Evolutionary conservation across 2,329 filamentous ascomycete genomes (phyloP), one percentile per base, ranked within the genome.

Genomic region (Scedosporium aurantiacum): DNA sequence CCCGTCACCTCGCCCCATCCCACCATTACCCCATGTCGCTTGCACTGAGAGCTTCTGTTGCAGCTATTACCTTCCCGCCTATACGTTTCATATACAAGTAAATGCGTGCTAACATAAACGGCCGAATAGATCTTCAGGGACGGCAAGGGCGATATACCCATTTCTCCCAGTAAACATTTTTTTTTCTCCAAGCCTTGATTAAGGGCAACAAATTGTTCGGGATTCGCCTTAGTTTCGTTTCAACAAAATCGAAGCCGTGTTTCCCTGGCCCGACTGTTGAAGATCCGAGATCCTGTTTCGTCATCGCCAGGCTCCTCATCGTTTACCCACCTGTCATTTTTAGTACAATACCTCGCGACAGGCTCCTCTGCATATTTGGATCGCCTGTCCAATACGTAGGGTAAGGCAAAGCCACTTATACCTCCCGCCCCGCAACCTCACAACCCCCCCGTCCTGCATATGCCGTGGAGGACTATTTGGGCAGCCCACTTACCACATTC

Each of bases 391-490:
- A 28, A 27, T 18, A n/a, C 43, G 8, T 52, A 60, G 18, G 25
- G 28, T 50, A 54, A 60, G 58, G 68, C 73, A 70, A 69, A 75
- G 73, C 67, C 67, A 70, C 65, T 62, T 62, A 58, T 63, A 64
- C 62, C 61, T 60, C 25, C 63, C 69, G 67, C 70, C 73, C 74
- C 70, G 71, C 74, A 73, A 73, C 71, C 70, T 66, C 74, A 68
- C 77, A 77, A 54, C 45, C 45, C 37, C 58, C 78, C 79, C 78
- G 77, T 77, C 78, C 75, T 80, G 81, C 82, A 84, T 82, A 80
- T 81, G 79, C 78, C 76, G 78, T 78, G 75, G 76, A 76, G 76
- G 73, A 76, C 76, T 76, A 76, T 77, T 76, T 77, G 75, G 78
- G 75, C 75, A 75, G 76, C 76, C 74, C 75, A 77, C 75, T 74